A percentile compares a stretch with the other conserved stretches of the same genome.
These are phyloP conservation scores for Puccinia triticina DNA, from an alignment of 1,284 basidiomycete species.

Conservation along the genomic window DNA sequence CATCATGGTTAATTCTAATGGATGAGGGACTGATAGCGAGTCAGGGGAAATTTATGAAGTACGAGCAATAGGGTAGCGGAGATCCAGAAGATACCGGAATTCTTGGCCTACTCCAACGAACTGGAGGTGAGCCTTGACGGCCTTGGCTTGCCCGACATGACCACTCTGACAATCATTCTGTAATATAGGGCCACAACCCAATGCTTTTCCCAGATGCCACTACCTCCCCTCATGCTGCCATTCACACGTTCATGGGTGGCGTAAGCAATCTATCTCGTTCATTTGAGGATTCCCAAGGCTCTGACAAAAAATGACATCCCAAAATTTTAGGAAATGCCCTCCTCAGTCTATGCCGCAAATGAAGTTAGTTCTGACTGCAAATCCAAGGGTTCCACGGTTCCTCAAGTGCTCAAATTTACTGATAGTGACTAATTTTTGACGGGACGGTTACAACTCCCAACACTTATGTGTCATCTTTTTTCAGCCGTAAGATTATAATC, in stretches of 20 bases:
- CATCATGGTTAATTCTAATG: too few relatives aligned
- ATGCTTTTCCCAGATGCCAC: slow-evolving; percentile 29
- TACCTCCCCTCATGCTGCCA: slow-evolving; percentile 34
- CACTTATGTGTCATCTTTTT: neutral
- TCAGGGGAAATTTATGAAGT: slow-evolving; percentile 10
- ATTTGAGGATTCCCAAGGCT: neutral
- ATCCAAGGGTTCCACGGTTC: neutral
- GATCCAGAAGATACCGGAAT: slow-evolving; percentile 12
- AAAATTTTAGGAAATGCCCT: slow-evolving; percentile 35
- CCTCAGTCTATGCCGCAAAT: slow-evolving; percentile 39
- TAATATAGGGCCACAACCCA: slow-evolving; percentile 23
- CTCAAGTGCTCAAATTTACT: neutral
- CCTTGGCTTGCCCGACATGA: neutral
- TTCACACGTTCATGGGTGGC: slow-evolving; percentile 40
- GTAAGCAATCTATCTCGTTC: neutral
- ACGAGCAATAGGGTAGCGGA: neutral
- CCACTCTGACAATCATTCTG: neutral
- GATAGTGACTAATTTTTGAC: neutral
- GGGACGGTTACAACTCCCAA: neutral
- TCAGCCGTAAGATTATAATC: slow-evolving; percentile 31
- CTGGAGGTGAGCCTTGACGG: neutral
- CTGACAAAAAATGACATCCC: neutral
- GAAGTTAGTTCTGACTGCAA: slow-evolving; percentile 17
- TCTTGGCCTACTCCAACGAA: slow-evolving; percentile 22
- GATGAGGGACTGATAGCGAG: neutral